These are phyloP conservation scores for Xylogone sp. DNA, from an alignment of 2,329 filamentous ascomycete species.

Conservation along the genomic window DNA sequence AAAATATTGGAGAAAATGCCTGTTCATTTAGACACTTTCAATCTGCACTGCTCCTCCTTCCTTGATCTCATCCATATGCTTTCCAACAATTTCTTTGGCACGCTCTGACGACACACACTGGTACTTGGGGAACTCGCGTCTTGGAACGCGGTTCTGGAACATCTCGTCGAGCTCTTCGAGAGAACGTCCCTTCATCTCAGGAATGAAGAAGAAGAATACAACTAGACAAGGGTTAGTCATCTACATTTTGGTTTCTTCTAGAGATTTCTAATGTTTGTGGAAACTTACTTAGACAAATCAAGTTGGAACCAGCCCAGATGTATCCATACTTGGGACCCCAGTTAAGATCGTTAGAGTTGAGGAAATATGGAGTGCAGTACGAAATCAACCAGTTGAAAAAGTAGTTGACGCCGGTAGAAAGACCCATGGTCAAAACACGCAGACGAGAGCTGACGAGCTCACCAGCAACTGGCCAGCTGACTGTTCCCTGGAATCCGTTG, in stretches of 20 bases:
- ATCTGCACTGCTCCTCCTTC: neutral
- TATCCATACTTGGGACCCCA: slow-evolving; percentile 43
- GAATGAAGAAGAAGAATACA: slow-evolving; percentile 33
- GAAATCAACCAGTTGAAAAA: slow-evolving; percentile 42
- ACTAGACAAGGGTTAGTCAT: slow-evolving; percentile 13
- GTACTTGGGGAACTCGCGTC: slow-evolving; percentile 3
- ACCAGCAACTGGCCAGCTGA: neutral
- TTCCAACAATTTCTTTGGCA: neutral
- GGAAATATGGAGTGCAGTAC: slow-evolving; percentile 44
- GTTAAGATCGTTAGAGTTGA: slow-evolving; percentile 37
- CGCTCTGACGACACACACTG: neutral
- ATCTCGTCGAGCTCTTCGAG: slow-evolving; percentile 8
- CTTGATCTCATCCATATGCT: neutral
- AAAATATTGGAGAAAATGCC: no score
- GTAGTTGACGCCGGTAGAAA: slow-evolving; percentile 43
- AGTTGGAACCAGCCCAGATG: slow-evolving; percentile 34
- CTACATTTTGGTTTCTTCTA: neutral
- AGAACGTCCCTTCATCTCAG: slow-evolving; percentile 20
- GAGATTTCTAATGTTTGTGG: no score
- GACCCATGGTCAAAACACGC: slow-evolving; percentile 42
- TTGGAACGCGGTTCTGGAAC: slow-evolving; percentile 4
- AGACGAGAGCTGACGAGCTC: neutral
- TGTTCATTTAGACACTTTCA: neutral
- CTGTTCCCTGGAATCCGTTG: slow-evolving; percentile 16
- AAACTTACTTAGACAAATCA: neutral